Conservation (phyloP, 768 basidiomycete species). For the Leucosporidium scottii region DNA sequence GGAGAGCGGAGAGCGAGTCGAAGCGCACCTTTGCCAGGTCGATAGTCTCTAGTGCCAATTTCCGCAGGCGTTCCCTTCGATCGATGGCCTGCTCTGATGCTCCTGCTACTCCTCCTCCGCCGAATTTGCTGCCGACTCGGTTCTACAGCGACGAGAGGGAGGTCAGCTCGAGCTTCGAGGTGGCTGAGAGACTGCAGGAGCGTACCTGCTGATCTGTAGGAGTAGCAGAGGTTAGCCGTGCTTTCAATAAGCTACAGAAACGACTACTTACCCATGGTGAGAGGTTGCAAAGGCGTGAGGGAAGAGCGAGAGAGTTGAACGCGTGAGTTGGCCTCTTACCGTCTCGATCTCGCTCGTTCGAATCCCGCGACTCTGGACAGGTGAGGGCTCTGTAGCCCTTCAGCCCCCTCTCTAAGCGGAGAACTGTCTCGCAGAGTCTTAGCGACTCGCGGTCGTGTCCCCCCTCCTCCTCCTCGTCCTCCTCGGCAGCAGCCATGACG, state of each 20-base stretch:
- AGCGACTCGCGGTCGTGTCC: no score
- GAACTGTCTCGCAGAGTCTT: no score
- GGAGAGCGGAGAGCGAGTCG: not conserved
- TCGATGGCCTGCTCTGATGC: constrained; percentile 93
- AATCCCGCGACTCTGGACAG: no score
- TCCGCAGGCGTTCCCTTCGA: constrained; percentile 83
- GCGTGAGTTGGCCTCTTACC: no score
- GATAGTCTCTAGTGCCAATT: constrained; percentile 50
- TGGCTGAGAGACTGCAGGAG: not conserved
- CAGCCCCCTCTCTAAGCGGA: no score
- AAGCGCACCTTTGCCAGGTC: constrained; percentile 67
- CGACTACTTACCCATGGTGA: not conserved
- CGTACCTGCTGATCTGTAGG: constrained; percentile 4
- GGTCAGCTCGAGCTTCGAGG: not conserved
- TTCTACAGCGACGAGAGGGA: constrained; percentile 51
- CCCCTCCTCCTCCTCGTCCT: no score
- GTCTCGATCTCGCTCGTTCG: no score
- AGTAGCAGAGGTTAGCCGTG: not conserved
- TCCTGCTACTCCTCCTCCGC: constrained; percentile 91
- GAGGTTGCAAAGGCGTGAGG: not conserved
- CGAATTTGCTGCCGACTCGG: constrained; percentile 91
- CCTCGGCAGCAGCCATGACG: not conserved
- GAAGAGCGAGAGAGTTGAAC: no score
- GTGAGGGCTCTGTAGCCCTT: no score
- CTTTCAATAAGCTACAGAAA: not conserved